Evolutionary conservation across 305 asterid genomes (phyloP).

Genomic region (Fraxinus baroniana): DNA sequence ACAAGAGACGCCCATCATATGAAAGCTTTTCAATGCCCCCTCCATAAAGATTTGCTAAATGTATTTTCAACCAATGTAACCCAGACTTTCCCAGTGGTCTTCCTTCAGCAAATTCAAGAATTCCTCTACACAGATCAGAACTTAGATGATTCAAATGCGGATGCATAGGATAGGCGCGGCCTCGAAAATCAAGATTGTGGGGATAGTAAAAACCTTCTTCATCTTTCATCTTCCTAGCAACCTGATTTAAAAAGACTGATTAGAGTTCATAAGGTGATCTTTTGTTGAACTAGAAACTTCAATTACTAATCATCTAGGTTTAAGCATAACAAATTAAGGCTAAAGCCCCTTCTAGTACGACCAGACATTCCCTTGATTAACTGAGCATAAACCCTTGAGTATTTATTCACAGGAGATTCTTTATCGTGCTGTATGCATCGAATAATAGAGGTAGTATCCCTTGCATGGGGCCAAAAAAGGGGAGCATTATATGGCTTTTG

Average conservation of each 20-base stretch:
- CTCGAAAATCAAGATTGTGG: conserved; percentile 95
- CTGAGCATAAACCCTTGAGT: conserved; percentile 1
- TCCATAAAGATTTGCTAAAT: conserved; percentile 84
- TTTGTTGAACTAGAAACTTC: not conserved
- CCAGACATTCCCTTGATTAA: not conserved
- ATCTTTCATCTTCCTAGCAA: conserved; percentile 85
- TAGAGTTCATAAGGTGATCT: conserved; percentile 24
- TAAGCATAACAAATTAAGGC: not conserved
- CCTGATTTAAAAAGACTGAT: conserved; percentile 48
- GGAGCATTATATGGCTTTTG: not conserved
- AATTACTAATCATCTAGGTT: not conserved
- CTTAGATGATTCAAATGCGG: conserved; percentile 90
- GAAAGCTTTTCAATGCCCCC: conserved; percentile 86
- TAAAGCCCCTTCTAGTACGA: not conserved
- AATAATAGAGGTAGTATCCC: not conserved
- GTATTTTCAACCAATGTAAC: conserved; percentile 77
- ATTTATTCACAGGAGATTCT: not conserved
- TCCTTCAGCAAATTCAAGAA: conserved; percentile 95
- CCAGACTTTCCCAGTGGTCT: conserved; percentile 81
- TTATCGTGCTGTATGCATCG: not conserved
- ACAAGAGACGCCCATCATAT: conserved; percentile 71
- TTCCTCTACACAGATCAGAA: conserved; percentile 93
- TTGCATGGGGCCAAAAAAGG: not conserved
- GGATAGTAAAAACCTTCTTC: conserved; percentile 96
- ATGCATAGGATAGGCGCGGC: conserved; percentile 99